These are phyloP conservation scores for Nissolia schottii DNA, from an alignment of 306 rosid genomes.

Conservation along the genomic window DNA sequence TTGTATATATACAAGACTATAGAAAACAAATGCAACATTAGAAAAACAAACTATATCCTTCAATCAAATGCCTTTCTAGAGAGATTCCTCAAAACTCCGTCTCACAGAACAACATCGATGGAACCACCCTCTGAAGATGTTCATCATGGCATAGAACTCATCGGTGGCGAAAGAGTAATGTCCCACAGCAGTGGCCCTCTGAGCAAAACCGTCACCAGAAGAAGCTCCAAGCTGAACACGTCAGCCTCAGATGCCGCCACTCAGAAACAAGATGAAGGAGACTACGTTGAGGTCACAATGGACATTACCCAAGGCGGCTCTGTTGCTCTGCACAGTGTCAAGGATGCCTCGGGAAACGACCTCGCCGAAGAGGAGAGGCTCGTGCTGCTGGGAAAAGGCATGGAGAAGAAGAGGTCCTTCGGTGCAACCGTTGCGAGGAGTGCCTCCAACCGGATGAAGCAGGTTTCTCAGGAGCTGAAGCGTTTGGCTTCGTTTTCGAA, in stretches of 20 bases:
- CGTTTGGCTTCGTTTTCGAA: constrained; percentile 38
- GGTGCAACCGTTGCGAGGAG: constrained; percentile 32
- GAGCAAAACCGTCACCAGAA: constrained; percentile 37
- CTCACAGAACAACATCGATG: too few species aligned
- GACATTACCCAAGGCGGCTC: constrained; percentile 42
- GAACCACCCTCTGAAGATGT: constrained; percentile 23
- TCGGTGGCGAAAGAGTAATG: constrained; percentile 16
- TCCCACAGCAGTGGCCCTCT: constrained; percentile 30
- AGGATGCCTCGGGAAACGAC: constrained; percentile 2
- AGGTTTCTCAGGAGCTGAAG: constrained; percentile 52
- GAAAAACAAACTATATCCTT: too few species aligned
- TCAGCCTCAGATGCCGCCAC: neutral
- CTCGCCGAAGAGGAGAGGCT: constrained; percentile 27
- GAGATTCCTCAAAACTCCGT: neutral
- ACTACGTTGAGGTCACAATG: constrained; percentile 44
- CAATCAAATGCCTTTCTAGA: too few species aligned
- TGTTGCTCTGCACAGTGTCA: constrained; percentile 44
- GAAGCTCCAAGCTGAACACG: constrained; percentile 14
- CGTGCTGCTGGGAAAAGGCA: constrained; percentile 26
- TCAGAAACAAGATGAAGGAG: constrained; percentile 20
- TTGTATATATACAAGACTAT: too few species aligned
- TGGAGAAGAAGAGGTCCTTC: constrained; percentile 45
- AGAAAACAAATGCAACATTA: too few species aligned
- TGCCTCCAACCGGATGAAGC: constrained; percentile 41
- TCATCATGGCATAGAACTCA: constrained; percentile 33